phyloP scores from a whole-genome alignment of 371 early-diverging fungal species.

The Apophysomyces trapeziformis region DNA sequence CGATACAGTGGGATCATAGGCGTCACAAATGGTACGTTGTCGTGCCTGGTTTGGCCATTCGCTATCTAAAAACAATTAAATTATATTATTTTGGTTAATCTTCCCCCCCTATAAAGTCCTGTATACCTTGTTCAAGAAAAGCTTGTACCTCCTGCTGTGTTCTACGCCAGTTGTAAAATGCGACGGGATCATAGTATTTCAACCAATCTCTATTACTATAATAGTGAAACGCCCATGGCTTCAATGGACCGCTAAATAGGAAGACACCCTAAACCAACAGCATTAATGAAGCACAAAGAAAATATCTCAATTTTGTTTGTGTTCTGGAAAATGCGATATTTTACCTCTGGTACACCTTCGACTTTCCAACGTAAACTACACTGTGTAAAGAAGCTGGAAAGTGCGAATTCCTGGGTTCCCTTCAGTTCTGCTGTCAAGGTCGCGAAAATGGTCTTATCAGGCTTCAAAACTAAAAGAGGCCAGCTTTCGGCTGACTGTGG shows the following conservation, averaged over 20 bases:
- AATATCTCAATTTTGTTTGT: neutral
- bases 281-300: conserved; percentile 4
- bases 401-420: neutral
- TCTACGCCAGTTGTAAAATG: conserved; percentile 39
- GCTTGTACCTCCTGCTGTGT: conserved; percentile 18
- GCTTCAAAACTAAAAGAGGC: neutral
- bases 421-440: neutral
- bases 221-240: conserved; percentile 41
- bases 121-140: neutral
- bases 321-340: neutral
- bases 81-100: conserved; percentile 1
- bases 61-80: conserved; percentile 5
- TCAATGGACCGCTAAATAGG: conserved; percentile 29
- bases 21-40: conserved; percentile 27
- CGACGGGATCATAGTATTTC: conserved; percentile 28
- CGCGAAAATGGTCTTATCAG: neutral
- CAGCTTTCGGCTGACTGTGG: neutral
- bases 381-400: neutral
- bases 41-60: conserved; percentile 27
- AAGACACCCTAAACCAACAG: conserved; percentile 18
- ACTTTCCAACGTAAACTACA: neutral
- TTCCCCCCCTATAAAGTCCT: neutral
- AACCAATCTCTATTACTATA: conserved; percentile 35
- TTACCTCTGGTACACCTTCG: neutral
- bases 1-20: neutral